Evolutionary conservation across 208 protist species (phyloP), one percentile per base, ranked within the genome.

Genomic region (Crithidia brevicula): DNA sequence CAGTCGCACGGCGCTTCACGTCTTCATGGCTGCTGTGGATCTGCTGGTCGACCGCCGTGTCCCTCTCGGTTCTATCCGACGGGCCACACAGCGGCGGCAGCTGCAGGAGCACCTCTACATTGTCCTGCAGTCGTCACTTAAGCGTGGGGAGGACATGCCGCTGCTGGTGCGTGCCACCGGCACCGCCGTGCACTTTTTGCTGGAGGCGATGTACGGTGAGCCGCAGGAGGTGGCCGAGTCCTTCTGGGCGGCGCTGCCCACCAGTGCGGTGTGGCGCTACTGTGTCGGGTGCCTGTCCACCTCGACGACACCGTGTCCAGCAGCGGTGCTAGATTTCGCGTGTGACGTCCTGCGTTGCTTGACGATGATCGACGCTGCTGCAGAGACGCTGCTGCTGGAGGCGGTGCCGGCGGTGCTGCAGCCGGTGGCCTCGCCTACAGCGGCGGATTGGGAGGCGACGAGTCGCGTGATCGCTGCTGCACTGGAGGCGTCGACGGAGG

Each of bases 21-120:
- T 77, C 45, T 81, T 89, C n/a, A 63, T 77, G 9, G 63, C 70
- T 3, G 58, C 85, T 22, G 67, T 83, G 43, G 81, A 82, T 22
- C 49, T 93, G 11, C 72, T 96, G 20, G 74, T 67, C n/a, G 87
- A 93, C 51, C 64, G 68, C 18, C 81, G 83, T 15, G 75, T 96
- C 0, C 42, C 63, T 11, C 33, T 96, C 22, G 87, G 87, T 7
- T 79, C 90, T 3, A 72, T 93, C 20, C 79, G 82, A 4, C 82
- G 90, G 0, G 84, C 80, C 9, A 81, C 62, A 11, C 82, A 92
- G 72, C 82, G 86, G 30, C 52, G 70, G 13, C 56, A 71, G 23
- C 15, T 93, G 53, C 83, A 93, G 72, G 66, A 71, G 31, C 70
- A 75, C 60, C 52, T 92, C 20, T 40, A 73, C 43, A 67, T 87